These are phyloP conservation scores for Bruguiera gymnorhiza DNA, from an alignment of 345 rosid species.

Conservation along the genomic window DNA sequence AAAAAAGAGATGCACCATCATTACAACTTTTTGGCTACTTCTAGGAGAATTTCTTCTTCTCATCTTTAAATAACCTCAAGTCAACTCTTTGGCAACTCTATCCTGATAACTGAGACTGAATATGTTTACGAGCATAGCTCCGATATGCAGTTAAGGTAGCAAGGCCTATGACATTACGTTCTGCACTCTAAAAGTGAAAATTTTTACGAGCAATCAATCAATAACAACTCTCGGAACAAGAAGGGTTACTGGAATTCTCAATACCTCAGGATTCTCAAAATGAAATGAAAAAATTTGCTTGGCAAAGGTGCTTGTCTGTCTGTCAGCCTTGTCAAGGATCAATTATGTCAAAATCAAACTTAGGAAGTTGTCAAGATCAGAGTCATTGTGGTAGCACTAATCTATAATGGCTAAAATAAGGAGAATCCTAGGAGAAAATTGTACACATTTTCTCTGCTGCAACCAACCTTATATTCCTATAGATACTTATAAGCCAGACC, in stretches of 20 bases:
- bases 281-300: slow-evolving; percentile 86
- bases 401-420: too few species aligned
- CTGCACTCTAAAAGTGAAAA: slow-evolving; percentile 53
- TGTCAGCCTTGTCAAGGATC: slow-evolving; percentile 94
- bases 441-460: too few species aligned
- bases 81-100: slow-evolving; percentile 94
- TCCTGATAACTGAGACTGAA: slow-evolving; percentile 82
- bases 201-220: not conserved
- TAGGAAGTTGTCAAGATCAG: slow-evolving; percentile 30
- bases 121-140: slow-evolving; percentile 82
- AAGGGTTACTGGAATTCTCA: slow-evolving; percentile 14
- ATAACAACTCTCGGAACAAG: not conserved
- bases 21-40: slow-evolving; percentile 74
- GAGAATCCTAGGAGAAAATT: too few species aligned
- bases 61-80: slow-evolving; percentile 82
- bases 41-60: slow-evolving; percentile 94
- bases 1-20: not conserved
- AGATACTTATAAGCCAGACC: too few species aligned
- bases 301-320: slow-evolving; percentile 87
- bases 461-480: too few species aligned
- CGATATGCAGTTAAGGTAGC: slow-evolving; percentile 71
- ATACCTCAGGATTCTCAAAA: slow-evolving; percentile 81
- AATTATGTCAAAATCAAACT: slow-evolving; percentile 96
- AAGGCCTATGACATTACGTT: slow-evolving; percentile 64
- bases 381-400: not conserved